A percentile compares a stretch with the other conserved stretches of the same genome.
Conservation (phyloP, 2,329 filamentous ascomycete genomes). For the Alternaria triticimaculans region DNA sequence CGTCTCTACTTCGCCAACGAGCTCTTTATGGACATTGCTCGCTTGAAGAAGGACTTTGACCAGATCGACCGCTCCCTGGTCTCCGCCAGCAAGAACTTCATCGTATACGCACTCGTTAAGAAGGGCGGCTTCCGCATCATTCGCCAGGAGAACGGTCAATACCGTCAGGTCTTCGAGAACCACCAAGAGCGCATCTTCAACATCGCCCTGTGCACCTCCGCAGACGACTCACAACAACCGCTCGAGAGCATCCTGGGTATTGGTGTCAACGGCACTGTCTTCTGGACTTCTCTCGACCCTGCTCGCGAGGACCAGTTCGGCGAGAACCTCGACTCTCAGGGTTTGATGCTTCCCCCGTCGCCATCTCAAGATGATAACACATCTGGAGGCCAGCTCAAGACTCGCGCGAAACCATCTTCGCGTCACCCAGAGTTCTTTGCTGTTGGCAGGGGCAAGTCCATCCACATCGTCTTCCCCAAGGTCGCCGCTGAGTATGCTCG, state of each 20-base stretch:
- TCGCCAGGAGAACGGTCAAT: constrained; percentile 88
- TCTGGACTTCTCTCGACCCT: constrained; percentile 78
- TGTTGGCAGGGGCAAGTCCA: constrained; percentile 93
- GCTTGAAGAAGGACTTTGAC: constrained; percentile 96
- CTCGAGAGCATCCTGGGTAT: constrained; percentile 85
- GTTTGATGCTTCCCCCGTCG: constrained; percentile 88
- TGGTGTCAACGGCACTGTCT: constrained; percentile 93
- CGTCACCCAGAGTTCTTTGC: constrained; percentile 93
- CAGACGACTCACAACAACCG: constrained; percentile 54
- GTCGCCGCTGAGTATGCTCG: constrained; percentile 62
- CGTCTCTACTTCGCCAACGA: constrained; percentile 74
- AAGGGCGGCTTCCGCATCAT: constrained; percentile 92
- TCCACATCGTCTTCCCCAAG: constrained; percentile 79
- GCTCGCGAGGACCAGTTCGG: constrained; percentile 64
- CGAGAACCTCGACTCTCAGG: constrained; percentile 83
- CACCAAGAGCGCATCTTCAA: constrained; percentile 95
- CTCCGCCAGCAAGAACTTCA: constrained; percentile 87
- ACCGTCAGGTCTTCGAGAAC: constrained; percentile 89
- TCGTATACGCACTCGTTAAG: constrained; percentile 93
- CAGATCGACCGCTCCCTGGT: constrained; percentile 94
- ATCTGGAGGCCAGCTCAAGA: constrained; percentile 92
- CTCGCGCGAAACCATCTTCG: constrained; percentile 86
- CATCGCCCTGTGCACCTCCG: constrained; percentile 76
- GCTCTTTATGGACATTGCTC: constrained; percentile 87
- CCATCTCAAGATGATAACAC: constrained; percentile 86